Conservation (phyloP, 2,329 filamentous ascomycete species). For the Penicillium sp. region DNA sequence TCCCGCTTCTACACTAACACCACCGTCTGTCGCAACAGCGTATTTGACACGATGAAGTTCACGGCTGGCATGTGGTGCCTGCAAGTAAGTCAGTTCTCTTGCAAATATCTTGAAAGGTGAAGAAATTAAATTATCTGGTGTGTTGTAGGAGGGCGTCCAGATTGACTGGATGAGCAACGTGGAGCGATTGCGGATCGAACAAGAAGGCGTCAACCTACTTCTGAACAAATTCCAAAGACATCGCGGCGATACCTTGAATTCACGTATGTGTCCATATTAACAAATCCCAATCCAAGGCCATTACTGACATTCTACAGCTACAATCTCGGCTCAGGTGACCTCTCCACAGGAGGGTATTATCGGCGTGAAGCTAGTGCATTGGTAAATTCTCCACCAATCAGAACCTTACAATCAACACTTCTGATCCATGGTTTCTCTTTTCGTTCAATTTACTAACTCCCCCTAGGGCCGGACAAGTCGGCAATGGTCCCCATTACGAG, state of each 20-base stretch:
- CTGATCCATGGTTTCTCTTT: neutral
- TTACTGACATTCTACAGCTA: constrained; percentile 22
- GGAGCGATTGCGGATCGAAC: constrained; percentile 32
- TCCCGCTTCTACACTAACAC: neutral
- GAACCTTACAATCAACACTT: neutral
- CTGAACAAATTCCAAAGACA: constrained; percentile 39
- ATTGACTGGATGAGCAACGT: constrained; percentile 47
- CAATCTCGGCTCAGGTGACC: constrained; percentile 34
- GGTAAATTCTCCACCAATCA: constrained; percentile 20
- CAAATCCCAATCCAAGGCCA: neutral
- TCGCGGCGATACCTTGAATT: constrained; percentile 43
- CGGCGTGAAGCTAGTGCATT: constrained; percentile 41
- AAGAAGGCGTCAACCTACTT: constrained; percentile 35
- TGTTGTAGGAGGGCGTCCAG: constrained; percentile 33
- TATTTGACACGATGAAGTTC: constrained; percentile 39
- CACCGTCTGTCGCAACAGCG: neutral
- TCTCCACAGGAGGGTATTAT: constrained; percentile 41
- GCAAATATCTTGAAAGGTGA: neutral
- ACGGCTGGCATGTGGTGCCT: constrained; percentile 44
- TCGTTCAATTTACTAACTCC: neutral
- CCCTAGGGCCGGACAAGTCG: constrained; percentile 35
- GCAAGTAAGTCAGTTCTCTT: constrained; percentile 19
- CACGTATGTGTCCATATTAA: constrained; percentile 22
- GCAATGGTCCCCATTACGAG: constrained; percentile 39
- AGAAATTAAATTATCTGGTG: neutral